These are phyloP conservation scores for Xerocomellus amylosporus DNA, from an alignment of 768 basidiomycete genomes.

Conservation along the genomic window DNA sequence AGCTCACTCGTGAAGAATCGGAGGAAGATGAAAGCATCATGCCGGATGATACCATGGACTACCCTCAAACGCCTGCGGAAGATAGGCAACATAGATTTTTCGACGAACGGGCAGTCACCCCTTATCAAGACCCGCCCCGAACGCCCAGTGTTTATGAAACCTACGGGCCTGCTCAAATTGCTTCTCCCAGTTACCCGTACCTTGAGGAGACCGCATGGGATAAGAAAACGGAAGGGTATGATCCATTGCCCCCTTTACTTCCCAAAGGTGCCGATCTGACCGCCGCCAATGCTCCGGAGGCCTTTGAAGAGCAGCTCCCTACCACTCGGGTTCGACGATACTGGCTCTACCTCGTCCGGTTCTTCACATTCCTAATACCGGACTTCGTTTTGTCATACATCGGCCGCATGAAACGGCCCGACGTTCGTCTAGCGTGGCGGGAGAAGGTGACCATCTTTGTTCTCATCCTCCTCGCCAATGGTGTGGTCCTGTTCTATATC, in stretches of 20 bases:
- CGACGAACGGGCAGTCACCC: slow-evolving; percentile 29
- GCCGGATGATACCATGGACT: slow-evolving; percentile 40
- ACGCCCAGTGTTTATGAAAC: slow-evolving; percentile 29
- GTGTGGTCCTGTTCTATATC: slow-evolving; percentile 61
- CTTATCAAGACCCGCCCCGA: slow-evolving; percentile 31
- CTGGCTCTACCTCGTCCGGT: slow-evolving; percentile 58
- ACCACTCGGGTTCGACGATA: slow-evolving; percentile 53
- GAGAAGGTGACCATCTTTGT: slow-evolving; percentile 65
- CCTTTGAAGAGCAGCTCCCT: slow-evolving; percentile 53
- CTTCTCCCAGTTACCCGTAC: slow-evolving; percentile 27
- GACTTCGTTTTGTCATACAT: slow-evolving; percentile 44
- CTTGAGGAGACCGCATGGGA: slow-evolving; percentile 43
- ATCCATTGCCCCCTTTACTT: slow-evolving; percentile 30
- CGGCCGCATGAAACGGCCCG: slow-evolving; percentile 67
- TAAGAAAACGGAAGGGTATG: slow-evolving; percentile 37
- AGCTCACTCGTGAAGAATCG: slow-evolving; percentile 37
- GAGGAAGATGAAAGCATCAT: slow-evolving; percentile 48
- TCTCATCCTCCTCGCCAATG: slow-evolving; percentile 55
- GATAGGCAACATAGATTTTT: slow-evolving; percentile 33
- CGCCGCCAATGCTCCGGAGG: slow-evolving; percentile 42
- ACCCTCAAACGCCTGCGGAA: slow-evolving; percentile 33
- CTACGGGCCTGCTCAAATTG: slow-evolving; percentile 21
- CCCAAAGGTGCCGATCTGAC: slow-evolving; percentile 39
- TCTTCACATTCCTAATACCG: slow-evolving; percentile 56
- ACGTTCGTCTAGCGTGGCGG: slow-evolving; percentile 66